Base-by-base conservation (phyloP, 1,284 basidiomycete species). In the Schizophyllum commune region DNA sequence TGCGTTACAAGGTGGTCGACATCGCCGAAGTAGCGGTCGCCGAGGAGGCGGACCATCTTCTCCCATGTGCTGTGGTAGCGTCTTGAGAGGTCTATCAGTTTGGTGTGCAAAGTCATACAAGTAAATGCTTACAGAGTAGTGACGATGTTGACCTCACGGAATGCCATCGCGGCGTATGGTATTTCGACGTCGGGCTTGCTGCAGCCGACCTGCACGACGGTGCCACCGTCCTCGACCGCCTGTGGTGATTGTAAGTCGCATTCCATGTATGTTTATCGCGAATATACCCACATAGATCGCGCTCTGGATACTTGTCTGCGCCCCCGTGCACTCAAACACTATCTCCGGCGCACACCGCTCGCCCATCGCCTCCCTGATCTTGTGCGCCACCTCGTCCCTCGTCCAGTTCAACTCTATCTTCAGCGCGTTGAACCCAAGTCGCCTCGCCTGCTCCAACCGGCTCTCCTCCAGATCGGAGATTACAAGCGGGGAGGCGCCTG, bases 241-340 rank as follows among this genome's bases (percentile, higher is more conserved):
- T 63, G 34, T 7, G 11, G 2, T 3, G 27, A 27, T 27, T 27
- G 27, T 27, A 2, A 27, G 27, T 5, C 27, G 27, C 27, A 3
- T 27, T 2, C 2, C 5, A 27, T 5, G 27, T 27, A 2, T 27
- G 27, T 27, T 5, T 27, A 5, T 5, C 27, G 21, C 11, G 32
- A 58, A 33, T 32, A 52, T 7, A 55, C 61, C 58, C 64, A 94
- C 77, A 68, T 82, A 83, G 65, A 94, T 81, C 2, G 84, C 92
- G n/a, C 91, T 90, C 70, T 91, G 88, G 66, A 97, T 90, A 13
- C 88, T 92, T 47, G 84, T 84, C 73, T 96, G 92, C 22, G 95
- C 91, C 17, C 95, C 95, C 58, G 92, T 95, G 58, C 92, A 92
- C 68, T 94, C 92, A 62, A 94, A 75, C 59, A 91, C 83, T 33